Percentiles rank a stretch among this genome's conserved stretches.
These are phyloP conservation scores for Phialocephala subalpina DNA, from an alignment of 2,329 filamentous ascomycete species.

Conservation along the genomic window DNA sequence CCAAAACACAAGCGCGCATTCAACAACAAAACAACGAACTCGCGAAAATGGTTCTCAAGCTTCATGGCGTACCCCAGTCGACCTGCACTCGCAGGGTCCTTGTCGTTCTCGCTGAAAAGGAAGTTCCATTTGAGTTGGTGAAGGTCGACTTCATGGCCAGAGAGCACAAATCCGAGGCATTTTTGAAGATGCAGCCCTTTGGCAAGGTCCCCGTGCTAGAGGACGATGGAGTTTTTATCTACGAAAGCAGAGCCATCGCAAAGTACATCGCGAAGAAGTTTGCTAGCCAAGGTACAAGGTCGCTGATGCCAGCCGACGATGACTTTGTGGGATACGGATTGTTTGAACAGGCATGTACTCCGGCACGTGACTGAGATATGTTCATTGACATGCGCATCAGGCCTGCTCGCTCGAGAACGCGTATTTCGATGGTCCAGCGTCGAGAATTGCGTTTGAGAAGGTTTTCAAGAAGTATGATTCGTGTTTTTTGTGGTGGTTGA, in stretches of 20 bases:
- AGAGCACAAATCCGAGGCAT: conserved; percentile 41
- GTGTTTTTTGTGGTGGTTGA: not conserved
- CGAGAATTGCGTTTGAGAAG: conserved; percentile 31
- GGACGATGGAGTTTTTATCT: conserved; percentile 44
- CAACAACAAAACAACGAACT: not conserved
- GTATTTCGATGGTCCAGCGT: conserved; percentile 35
- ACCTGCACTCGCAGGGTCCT: conserved; percentile 42
- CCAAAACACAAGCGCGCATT: not conserved
- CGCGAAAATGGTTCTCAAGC: conserved; percentile 43
- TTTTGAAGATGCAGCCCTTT: conserved; percentile 44
- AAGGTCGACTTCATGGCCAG: conserved; percentile 35
- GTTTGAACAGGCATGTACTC: conserved; percentile 35
- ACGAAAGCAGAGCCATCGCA: conserved; percentile 46
- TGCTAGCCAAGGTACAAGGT: conserved; percentile 37
- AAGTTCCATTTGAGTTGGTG: conserved; percentile 41
- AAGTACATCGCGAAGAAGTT: conserved; percentile 44
- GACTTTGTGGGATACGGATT: conserved; percentile 38
- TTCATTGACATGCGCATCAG: conserved; percentile 15
- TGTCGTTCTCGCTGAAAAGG: conserved; percentile 42
- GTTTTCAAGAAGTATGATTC: conserved; percentile 33
- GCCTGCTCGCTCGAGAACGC: conserved; percentile 39
- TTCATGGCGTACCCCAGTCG: conserved; percentile 41
- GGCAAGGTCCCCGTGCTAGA: conserved; percentile 47
- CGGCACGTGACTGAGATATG: not conserved
- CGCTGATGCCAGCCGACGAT: conserved; percentile 34